phyloP scores from a whole-genome alignment of 1,139 yeast genomes.

The Blastobotrys buckinghamii region DNA sequence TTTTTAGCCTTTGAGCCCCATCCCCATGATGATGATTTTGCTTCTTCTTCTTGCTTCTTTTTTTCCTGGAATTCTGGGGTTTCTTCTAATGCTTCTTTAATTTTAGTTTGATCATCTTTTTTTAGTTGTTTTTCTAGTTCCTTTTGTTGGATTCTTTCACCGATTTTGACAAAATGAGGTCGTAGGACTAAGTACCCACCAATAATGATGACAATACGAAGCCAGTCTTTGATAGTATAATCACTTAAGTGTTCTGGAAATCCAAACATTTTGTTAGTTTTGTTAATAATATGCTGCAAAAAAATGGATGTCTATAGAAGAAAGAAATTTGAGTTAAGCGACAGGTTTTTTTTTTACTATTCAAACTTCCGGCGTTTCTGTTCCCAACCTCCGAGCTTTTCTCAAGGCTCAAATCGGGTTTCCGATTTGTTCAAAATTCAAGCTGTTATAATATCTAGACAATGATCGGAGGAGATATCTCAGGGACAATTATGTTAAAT shows the following conservation, averaged over 20 bases:
- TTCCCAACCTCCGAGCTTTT: too few relatives aligned
- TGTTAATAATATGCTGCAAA: not conserved
- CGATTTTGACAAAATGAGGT: slow-evolving; percentile 21
- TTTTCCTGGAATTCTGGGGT: not conserved
- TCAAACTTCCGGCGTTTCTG: too few relatives aligned
- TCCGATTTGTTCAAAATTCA: too few relatives aligned
- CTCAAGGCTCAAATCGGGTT: too few relatives aligned
- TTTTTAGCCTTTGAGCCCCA: slow-evolving; percentile 19
- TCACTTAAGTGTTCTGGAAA: slow-evolving; percentile 23
- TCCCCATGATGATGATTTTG: slow-evolving; percentile 13
- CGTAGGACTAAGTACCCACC: slow-evolving; percentile 25
- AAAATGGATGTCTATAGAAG: too few relatives aligned
- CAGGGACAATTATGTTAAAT: too few relatives aligned
- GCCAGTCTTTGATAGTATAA: slow-evolving; percentile 23
- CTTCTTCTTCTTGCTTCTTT: slow-evolving; percentile 6
- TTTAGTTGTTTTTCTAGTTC: slow-evolving; percentile 36
- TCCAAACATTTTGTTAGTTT: slow-evolving; percentile 16
- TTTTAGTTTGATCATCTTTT: slow-evolving; percentile 12
- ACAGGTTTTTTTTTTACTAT: too few relatives aligned
- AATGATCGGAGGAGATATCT: too few relatives aligned
- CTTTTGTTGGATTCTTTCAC: slow-evolving; percentile 45
- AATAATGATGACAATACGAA: slow-evolving; percentile 25
- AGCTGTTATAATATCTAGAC: too few relatives aligned
- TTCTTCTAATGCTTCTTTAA: slow-evolving; percentile 9
- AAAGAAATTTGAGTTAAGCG: too few relatives aligned